Base-by-base conservation (phyloP, 192 early-diverging fungal species). In the Rhizophagus clarus region DNA sequence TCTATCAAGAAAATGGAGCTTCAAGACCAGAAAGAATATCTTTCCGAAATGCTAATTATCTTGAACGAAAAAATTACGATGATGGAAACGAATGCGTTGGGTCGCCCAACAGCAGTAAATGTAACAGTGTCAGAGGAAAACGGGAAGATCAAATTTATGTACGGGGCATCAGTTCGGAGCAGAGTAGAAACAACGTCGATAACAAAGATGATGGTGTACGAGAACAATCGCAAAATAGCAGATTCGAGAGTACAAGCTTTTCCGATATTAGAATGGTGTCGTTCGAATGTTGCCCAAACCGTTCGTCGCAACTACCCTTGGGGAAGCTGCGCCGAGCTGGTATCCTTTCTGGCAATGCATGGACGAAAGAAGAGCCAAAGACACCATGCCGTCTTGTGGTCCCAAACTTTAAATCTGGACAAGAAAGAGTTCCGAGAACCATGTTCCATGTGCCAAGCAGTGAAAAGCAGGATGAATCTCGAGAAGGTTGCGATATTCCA, bases 21-120 rank as follows among this genome's bases (percentile, higher is more conserved):
- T 75, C 74, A 75, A 62, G 8, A 75, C 56, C 74, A 75, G 51
- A 75, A 75, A 28, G 20, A 75, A 75, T 75, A 75, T 75, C n/a
- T n/a, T n/a, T n/a, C n/a, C n/a, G n/a, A n/a, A n/a, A n/a, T n/a
- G n/a, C 74, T 62, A 26, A 75, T 75, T 75, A 28, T 75, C 20
- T 75, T 61, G 60, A 29, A 29, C 1, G 60, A 61, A 6, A 75
- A 61, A 62, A 61, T 75, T 14, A 63, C 60, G 24, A 72, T 72
- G 70, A 72, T 72, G 70, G 24, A 72, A n/a, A 29, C 74, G 74
- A 61, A 75, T 34, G 37, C 8, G 11, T 75, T 37, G 74, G 29
- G 37, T 75, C 60, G 74, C 60, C 74, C 74, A 76, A 62, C 61
- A 17, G 37, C 74, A 76, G 74, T 76, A 15, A 75, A 76, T 76